phyloP scores from a whole-genome alignment of 2,329 filamentous ascomycete genomes.

The Ophiostoma australiae region DNA sequence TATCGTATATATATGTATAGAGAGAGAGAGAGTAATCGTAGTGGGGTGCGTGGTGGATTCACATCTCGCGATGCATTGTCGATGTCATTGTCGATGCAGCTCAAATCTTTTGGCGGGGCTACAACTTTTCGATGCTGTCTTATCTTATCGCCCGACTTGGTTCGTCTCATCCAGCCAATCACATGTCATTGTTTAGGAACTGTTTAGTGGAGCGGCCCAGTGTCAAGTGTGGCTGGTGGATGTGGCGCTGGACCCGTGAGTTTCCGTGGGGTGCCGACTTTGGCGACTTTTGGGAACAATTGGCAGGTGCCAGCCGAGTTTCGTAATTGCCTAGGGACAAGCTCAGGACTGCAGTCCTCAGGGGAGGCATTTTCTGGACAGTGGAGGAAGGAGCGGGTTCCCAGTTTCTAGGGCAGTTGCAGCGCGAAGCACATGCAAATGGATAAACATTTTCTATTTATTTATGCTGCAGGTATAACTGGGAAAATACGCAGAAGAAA shows the following conservation, averaged over 20 bases:
- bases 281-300: not conserved
- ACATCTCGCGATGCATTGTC: not conserved
- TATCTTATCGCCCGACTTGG: not conserved
- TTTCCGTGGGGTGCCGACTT: slow-evolving; percentile 4
- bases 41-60: not conserved
- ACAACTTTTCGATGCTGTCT: slow-evolving; percentile 6
- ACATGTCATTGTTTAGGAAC: slow-evolving; percentile 2
- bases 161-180: not conserved
- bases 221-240: not conserved
- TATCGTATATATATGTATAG: not conserved
- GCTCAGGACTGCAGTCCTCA: not conserved
- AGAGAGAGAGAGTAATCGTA: not conserved
- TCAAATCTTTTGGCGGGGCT: slow-evolving; percentile 11
- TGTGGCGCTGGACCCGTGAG: slow-evolving; percentile 12
- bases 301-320: slow-evolving; percentile 11
- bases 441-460: not conserved
- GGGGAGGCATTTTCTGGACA: slow-evolving; percentile 16
- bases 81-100: slow-evolving; percentile 12
- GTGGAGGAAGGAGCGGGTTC: slow-evolving; percentile 5
- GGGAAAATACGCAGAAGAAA: not conserved
- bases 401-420: not conserved
- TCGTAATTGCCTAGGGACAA: slow-evolving; percentile 1
- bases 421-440: slow-evolving; percentile 13
- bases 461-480: not conserved
- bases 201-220: not conserved